Percentiles rank a stretch among this genome's conserved stretches.
phyloP scores from a whole-genome alignment of 2,329 filamentous ascomycete genomes.

The Pseudocercospora fuligena region DNA sequence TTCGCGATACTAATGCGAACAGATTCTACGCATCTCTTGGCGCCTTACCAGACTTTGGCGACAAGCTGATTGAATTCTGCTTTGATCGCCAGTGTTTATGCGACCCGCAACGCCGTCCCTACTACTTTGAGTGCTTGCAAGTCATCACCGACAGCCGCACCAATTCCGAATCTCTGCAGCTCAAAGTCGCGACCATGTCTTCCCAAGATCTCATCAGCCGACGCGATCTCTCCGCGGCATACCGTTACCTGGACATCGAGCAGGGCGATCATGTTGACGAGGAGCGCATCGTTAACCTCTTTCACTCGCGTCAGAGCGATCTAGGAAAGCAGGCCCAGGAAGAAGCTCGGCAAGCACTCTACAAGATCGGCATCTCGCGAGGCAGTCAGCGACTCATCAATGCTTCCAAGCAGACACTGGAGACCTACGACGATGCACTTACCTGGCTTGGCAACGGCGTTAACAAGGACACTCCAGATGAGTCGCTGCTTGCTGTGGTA shows the following conservation, averaged over 20 bases:
- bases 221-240: conserved; percentile 63
- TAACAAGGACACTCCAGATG: conserved; percentile 54
- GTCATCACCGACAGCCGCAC: conserved; percentile 60
- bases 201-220: conserved; percentile 63
- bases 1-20: conserved; percentile 14
- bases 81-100: conserved; percentile 64
- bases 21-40: conserved; percentile 64
- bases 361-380: conserved; percentile 63
- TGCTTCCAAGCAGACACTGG: conserved; percentile 61
- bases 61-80: conserved; percentile 64
- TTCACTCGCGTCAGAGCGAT: conserved; percentile 63
- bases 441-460: conserved; percentile 62
- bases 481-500: conserved; percentile 63
- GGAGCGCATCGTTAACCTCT: conserved; percentile 65
- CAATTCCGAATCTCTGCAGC: conserved; percentile 61
- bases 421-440: conserved; percentile 68
- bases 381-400: conserved; percentile 62
- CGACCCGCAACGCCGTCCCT: conserved; percentile 60
- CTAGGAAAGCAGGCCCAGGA: conserved; percentile 59
- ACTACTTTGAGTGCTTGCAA: conserved; percentile 70
- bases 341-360: conserved; percentile 61
- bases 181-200: conserved; percentile 61
- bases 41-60: conserved; percentile 65
- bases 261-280: conserved; percentile 56
- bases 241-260: conserved; percentile 61